Base-by-base conservation (phyloP, 179 eudicot genomes). In the Vitellaria paradoxa region DNA sequence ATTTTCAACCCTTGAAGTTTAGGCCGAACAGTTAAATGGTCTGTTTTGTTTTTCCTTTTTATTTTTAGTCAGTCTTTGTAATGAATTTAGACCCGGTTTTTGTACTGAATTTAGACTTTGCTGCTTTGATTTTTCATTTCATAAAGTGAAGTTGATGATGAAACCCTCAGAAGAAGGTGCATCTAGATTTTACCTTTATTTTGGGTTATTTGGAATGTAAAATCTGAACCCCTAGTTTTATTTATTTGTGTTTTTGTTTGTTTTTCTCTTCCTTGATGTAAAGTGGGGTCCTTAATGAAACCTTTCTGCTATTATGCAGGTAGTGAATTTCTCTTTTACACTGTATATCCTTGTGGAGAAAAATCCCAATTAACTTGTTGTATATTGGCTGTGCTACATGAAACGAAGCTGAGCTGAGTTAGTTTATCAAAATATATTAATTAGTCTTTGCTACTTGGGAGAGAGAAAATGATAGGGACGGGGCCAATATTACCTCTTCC, bases 401-500 rank as follows among this genome's bases (percentile, higher is more conserved):
- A 66, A 5, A 55, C 5, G 20, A 67, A 67, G 21, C 61, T 15
- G 14, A 42, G n/a, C 24, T 57, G 40, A 68, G 75, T 59, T 52
- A 42, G 45, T 42, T 42, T 42, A 42, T 42, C 45, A 42, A 1
- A 42, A 42, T 42, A 42, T 42, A 42, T 42, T 42, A 42, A 42
- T 42, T 42, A 42, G 45, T 30, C 49, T 18, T 23, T 9, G 7
- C 56, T 57, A 57, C 68, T 66, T 70, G 73, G 63, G 14, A 72
- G 56, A 18, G 45, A 42, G 42, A 73, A 78, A 71, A 87, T 86
- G 89, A 73, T 79, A 68, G 88, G 84, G 45, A 30, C 78, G 0
- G 42, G 42, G 60, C 88, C 89, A 0, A 90, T 92, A 81, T 81
- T 94, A 81, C 90, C 97, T 21, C 96, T 94, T 64, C 98, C 97